phyloP scores from a whole-genome alignment of 305 asterid genomes.

The Rubia peregrina region DNA sequence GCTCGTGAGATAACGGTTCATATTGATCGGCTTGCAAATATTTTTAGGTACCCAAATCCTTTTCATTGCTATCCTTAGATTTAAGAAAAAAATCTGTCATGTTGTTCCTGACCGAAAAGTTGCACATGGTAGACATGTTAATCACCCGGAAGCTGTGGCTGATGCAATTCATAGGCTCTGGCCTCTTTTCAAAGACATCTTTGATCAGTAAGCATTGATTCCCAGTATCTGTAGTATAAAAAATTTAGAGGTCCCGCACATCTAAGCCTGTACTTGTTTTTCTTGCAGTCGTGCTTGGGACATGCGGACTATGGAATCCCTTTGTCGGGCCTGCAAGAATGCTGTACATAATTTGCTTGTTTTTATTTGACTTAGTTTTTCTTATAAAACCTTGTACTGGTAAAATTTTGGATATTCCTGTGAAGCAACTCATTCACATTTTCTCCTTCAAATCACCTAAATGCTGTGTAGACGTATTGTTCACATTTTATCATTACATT shows the following conservation, averaged over 20 bases:
- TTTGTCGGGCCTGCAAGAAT: slow-evolving; percentile 97
- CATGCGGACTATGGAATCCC: slow-evolving; percentile 96
- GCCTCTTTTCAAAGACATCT: slow-evolving; percentile 94
- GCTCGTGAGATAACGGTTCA: slow-evolving; percentile 94
- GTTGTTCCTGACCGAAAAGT: slow-evolving; percentile 19
- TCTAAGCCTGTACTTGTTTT: slow-evolving; percentile 5
- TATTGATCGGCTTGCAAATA: slow-evolving; percentile 85
- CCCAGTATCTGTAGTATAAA: background rate
- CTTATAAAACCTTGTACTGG: background rate
- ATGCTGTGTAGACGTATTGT: background rate
- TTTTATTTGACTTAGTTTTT: background rate
- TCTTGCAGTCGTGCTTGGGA: slow-evolving; percentile 95
- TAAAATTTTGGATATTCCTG: background rate
- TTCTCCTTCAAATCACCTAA: background rate
- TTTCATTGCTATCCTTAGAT: slow-evolving; percentile 15
- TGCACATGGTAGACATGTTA: slow-evolving; percentile 61
- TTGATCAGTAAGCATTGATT: slow-evolving; percentile 65
- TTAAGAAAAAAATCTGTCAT: slow-evolving; percentile 6
- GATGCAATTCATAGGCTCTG: slow-evolving; percentile 96
- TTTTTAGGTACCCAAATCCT: slow-evolving; percentile 51
- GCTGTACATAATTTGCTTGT: slow-evolving; percentile 48
- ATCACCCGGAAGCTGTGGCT: slow-evolving; percentile 98
- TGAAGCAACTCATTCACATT: slow-evolving; percentile 1
- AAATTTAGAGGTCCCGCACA: background rate
- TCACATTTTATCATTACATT: background rate